Evolutionary conservation across 805 yeast genomes (phyloP).

Genomic region (Saturnispora bothae): DNA sequence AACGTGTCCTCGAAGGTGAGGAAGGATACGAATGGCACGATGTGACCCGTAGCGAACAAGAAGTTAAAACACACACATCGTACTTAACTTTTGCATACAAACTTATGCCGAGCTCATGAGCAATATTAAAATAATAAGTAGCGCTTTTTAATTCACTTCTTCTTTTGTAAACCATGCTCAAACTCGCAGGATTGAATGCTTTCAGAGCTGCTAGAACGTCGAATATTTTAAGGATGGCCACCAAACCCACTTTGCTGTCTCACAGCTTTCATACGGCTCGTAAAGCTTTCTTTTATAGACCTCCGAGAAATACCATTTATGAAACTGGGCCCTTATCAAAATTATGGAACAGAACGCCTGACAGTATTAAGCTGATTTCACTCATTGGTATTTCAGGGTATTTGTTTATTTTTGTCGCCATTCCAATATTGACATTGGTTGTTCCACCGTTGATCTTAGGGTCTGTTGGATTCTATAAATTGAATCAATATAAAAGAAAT

Average conservation of each 20-base stretch:
- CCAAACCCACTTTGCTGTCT: too few species aligned
- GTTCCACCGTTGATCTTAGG: slow-evolving; percentile 26
- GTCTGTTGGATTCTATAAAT: slow-evolving; percentile 14
- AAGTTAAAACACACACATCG: slow-evolving; percentile 88
- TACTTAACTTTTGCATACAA: slow-evolving; percentile 80
- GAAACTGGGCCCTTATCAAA: slow-evolving; percentile 10
- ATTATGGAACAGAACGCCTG: slow-evolving; percentile 21
- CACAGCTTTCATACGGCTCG: too few species aligned
- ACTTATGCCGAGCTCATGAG: slow-evolving; percentile 7
- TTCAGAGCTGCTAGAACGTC: too few species aligned
- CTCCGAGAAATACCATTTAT: slow-evolving; percentile 19
- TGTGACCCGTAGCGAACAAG: slow-evolving; percentile 76
- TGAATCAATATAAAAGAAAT: slow-evolving; percentile 9
- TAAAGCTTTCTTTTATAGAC: slow-evolving; percentile 13
- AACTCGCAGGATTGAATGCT: too few species aligned
- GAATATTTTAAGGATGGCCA: too few species aligned
- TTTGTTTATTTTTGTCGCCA: slow-evolving; percentile 24
- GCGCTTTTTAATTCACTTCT: background rate
- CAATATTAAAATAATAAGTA: background rate
- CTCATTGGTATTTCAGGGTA: slow-evolving; percentile 20
- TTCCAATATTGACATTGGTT: slow-evolving; percentile 23
- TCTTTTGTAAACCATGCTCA: background rate
- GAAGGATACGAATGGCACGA: slow-evolving; percentile 66
- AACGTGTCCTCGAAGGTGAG: slow-evolving; percentile 82
- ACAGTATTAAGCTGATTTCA: slow-evolving; percentile 20